Evolutionary conservation across 805 yeast genomes (phyloP).

Genomic region (Wickerhamiella musiphila): DNA sequence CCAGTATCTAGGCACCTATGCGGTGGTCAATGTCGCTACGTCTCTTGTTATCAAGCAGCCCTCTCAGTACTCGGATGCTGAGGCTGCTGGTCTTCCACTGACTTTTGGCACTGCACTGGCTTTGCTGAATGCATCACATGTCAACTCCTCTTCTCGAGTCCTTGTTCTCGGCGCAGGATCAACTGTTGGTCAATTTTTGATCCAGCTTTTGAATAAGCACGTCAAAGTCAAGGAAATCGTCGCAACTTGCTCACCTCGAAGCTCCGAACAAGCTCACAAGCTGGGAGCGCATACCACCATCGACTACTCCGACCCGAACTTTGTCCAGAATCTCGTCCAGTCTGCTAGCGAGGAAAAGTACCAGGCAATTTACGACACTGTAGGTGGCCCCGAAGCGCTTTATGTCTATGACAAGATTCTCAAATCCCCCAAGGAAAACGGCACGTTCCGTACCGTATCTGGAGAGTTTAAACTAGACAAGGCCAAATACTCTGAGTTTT

Average conservation of each 20-base stretch:
- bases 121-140: conserved; percentile 22
- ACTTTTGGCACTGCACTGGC: conserved; percentile 46
- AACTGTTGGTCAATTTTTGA: conserved; percentile 39
- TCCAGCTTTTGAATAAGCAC: conserved; percentile 38
- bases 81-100: conserved; percentile 52
- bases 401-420: conserved; percentile 27
- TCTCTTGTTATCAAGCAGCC: conserved; percentile 37
- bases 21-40: conserved; percentile 33
- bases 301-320: conserved; percentile 12
- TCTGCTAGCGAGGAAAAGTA: conserved; percentile 19
- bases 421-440: conserved; percentile 30
- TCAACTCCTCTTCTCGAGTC: conserved; percentile 30
- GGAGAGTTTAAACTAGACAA: conserved; percentile 31
- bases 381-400: conserved; percentile 39
- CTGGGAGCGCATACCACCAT: conserved; percentile 38
- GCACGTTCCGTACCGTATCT: conserved; percentile 34
- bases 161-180: conserved; percentile 63
- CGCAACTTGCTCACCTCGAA: conserved; percentile 35
- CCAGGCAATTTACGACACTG: conserved; percentile 47
- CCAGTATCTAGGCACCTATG: conserved; percentile 33
- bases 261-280: conserved; percentile 27
- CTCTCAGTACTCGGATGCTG: conserved; percentile 27
- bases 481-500: conserved; percentile 4
- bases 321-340: conserved; percentile 2
- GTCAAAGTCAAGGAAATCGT: conserved; percentile 34